Conservation (phyloP, 768 basidiomycete species). For the Hygrophoropsis aurantiaca region DNA sequence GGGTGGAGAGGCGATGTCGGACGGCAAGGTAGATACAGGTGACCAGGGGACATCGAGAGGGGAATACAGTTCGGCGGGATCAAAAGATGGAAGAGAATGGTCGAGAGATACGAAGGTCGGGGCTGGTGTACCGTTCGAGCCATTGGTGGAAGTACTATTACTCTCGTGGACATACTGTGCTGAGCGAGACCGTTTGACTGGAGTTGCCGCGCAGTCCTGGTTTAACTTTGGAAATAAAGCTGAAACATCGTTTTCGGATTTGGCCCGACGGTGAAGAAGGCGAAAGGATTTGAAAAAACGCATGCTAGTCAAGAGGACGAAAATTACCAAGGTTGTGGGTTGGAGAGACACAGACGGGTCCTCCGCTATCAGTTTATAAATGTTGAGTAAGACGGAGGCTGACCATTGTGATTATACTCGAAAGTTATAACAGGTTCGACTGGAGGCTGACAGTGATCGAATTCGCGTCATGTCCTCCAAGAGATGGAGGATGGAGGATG, state of each 20-base stretch:
- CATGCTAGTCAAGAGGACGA: constrained; percentile 27
- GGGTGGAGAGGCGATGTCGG: background rate
- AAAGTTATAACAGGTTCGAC: no score
- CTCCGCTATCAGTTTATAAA: no score
- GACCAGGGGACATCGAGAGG: background rate
- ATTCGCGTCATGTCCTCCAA: no score
- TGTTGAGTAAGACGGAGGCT: no score
- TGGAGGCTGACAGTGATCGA: no score
- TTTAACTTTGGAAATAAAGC: constrained; percentile 11
- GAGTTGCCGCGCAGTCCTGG: background rate
- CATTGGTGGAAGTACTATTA: background rate
- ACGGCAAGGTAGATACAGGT: background rate
- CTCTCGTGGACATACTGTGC: background rate
- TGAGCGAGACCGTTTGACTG: constrained; percentile 1
- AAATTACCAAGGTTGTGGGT: no score
- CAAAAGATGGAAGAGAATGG: constrained; percentile 21
- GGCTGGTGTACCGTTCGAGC: background rate
- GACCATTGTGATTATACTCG: no score
- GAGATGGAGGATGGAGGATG: no score
- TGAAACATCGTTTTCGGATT: constrained; percentile 43
- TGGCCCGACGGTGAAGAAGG: constrained; percentile 47
- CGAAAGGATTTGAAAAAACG: constrained; percentile 45
- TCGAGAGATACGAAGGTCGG: constrained; percentile 25
- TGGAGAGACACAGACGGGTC: no score
- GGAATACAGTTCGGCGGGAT: constrained; percentile 23